phyloP scores from a whole-genome alignment of 805 yeast genomes.

The Ogataea henricii region DNA sequence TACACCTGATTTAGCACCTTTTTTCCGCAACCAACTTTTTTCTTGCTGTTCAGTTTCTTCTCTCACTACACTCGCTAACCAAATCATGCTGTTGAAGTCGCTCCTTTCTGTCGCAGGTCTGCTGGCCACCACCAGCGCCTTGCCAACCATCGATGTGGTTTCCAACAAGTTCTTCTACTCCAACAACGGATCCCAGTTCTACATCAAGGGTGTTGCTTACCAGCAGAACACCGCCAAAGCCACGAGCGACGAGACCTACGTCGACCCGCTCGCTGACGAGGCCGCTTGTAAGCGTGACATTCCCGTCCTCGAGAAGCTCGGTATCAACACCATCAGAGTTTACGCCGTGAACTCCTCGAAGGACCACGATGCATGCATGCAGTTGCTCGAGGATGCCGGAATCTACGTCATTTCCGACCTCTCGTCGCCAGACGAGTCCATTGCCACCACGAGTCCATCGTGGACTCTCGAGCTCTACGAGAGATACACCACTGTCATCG shows the following conservation, averaged over 20 bases:
- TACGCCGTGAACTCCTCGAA: conserved; percentile 77
- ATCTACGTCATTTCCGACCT: conserved; percentile 90
- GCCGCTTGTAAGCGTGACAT: conserved; percentile 77
- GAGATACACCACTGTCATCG: conserved; percentile 83
- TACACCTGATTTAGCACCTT: neutral
- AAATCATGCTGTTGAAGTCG: conserved; percentile 16
- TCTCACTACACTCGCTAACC: neutral
- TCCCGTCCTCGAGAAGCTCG: conserved; percentile 67
- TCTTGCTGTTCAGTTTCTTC: neutral
- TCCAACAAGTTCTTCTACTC: conserved; percentile 80
- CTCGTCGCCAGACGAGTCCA: conserved; percentile 79
- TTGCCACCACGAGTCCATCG: conserved; percentile 72
- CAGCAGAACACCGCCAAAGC: conserved; percentile 64
- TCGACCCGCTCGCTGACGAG: conserved; percentile 79
- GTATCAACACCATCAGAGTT: conserved; percentile 80
- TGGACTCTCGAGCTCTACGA: conserved; percentile 75
- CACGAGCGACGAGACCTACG: conserved; percentile 36
- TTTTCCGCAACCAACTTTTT: neutral
- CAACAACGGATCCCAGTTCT: conserved; percentile 77
- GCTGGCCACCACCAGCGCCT: conserved; percentile 26
- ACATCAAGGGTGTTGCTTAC: conserved; percentile 84
- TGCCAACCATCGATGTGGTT: conserved; percentile 57
- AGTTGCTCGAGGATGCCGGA: conserved; percentile 75
- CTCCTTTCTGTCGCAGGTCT: conserved; percentile 18
- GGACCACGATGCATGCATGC: conserved; percentile 79